These are phyloP conservation scores for Eimeria zaria DNA, from an alignment of 169 alveolate genomes.

Conservation along the genomic window DNA sequence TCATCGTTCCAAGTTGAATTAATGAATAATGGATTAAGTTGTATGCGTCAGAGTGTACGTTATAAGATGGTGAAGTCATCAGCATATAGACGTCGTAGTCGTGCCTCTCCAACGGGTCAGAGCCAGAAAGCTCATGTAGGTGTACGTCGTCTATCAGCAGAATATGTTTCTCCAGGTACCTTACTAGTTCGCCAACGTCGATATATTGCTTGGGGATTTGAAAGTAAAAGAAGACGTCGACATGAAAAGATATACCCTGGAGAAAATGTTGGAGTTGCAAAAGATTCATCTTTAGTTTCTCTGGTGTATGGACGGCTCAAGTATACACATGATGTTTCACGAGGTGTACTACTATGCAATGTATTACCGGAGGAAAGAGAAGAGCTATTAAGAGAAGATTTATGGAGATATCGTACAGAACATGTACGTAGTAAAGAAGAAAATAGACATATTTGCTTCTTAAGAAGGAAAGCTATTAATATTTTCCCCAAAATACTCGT, in stretches of 20 bases:
- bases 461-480: constrained; percentile 88
- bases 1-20: too few relatives aligned
- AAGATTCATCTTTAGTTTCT: constrained; percentile 83
- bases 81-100: constrained; percentile 92
- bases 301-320: constrained; percentile 92
- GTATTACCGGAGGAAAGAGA: constrained; percentile 94
- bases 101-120: constrained; percentile 95
- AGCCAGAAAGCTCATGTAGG: constrained; percentile 93
- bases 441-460: constrained; percentile 89
- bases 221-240: constrained; percentile 88
- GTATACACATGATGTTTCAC: constrained; percentile 89
- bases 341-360: constrained; percentile 87
- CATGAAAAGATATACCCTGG: constrained; percentile 94
- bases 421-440: constrained; percentile 93
- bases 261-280: constrained; percentile 87
- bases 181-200: constrained; percentile 89
- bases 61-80: constrained; percentile 92
- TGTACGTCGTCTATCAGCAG: constrained; percentile 91
- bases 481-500: constrained; percentile 76
- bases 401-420: constrained; percentile 95
- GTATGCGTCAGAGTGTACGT: constrained; percentile 70
- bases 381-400: constrained; percentile 91
- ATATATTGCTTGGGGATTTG: constrained; percentile 90
- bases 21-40: neutral
- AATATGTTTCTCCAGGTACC: constrained; percentile 92